Evolutionary conservation across 1,284 basidiomycete genomes (phyloP).

Genomic region (Leccinum subrobustum): DNA sequence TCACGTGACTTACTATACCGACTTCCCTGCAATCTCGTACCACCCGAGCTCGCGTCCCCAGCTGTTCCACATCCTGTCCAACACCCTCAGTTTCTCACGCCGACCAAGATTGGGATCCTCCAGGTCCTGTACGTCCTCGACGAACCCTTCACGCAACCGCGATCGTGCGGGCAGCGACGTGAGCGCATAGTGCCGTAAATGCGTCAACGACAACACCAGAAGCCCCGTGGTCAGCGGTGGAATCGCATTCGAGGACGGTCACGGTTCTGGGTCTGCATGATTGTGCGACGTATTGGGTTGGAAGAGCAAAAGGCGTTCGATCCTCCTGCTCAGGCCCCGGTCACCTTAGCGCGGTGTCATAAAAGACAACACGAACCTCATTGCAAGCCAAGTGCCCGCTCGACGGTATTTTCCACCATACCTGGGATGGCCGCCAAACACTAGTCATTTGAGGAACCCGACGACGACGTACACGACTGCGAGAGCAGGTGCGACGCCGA

Average conservation of each 20-base stretch:
- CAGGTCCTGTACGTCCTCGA: slow-evolving; percentile 84
- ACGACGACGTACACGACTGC: slow-evolving; percentile 74
- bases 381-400: slow-evolving; percentile 56
- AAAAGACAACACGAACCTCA: slow-evolving; percentile 47
- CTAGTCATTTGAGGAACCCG: slow-evolving; percentile 43
- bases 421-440: slow-evolving; percentile 38
- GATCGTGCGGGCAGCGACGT: slow-evolving; percentile 51
- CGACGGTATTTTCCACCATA: slow-evolving; percentile 54
- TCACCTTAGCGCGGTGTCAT: slow-evolving; percentile 15
- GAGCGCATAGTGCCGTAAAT: slow-evolving; percentile 64
- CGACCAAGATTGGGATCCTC: slow-evolving; percentile 71
- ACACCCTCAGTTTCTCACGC: slow-evolving; percentile 70
- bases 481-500: slow-evolving; percentile 91
- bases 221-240: slow-evolving; percentile 68
- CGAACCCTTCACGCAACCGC: slow-evolving; percentile 71
- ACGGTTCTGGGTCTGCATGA: slow-evolving; percentile 10
- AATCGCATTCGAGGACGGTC: slow-evolving; percentile 35
- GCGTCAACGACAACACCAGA: slow-evolving; percentile 70
- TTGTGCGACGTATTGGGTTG: slow-evolving; percentile 36
- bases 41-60: slow-evolving; percentile 72
- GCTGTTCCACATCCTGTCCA: slow-evolving; percentile 90
- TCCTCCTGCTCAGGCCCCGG: slow-evolving; percentile 44
- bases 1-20: neutral
- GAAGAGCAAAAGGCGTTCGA: slow-evolving; percentile 69
- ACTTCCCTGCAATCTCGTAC: slow-evolving; percentile 32